Evolutionary conservation across 2,329 filamentous ascomycete genomes (phyloP).

Genomic region (Akanthomyces muscarius): DNA sequence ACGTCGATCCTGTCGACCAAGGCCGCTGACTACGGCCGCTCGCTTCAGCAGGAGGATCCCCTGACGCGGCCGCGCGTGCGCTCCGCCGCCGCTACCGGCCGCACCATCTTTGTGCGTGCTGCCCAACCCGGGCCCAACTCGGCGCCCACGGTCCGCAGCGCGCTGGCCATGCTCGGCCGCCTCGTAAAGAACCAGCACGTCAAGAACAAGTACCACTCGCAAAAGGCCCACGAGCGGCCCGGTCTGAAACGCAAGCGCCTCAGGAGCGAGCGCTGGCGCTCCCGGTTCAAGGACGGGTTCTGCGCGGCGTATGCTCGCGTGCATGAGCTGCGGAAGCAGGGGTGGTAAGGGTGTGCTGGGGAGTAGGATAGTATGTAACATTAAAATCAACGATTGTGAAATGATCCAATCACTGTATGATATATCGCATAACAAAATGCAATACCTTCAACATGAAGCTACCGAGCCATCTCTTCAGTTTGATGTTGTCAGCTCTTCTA

Average conservation of each 20-base stretch:
- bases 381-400: constrained; percentile 1
- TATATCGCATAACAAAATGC: constrained; percentile 2
- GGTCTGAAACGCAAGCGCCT: constrained; percentile 76
- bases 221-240: constrained; percentile 70
- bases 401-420: constrained; percentile 8
- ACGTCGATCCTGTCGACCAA: constrained; percentile 34
- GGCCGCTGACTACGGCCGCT: constrained; percentile 23
- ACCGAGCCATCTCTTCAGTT: no score
- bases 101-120: constrained; percentile 37
- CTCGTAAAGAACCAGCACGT: constrained; percentile 53
- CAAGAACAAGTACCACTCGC: constrained; percentile 48
- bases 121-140: constrained; percentile 20
- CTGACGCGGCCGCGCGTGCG: constrained; percentile 36
- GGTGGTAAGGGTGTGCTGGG: constrained; percentile 56
- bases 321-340: constrained; percentile 67
- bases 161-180: constrained; percentile 40
- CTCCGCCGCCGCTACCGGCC: constrained; percentile 38
- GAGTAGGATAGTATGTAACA: constrained; percentile 10
- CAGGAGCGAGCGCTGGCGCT: constrained; percentile 63
- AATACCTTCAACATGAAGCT: background rate
- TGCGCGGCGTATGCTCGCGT: constrained; percentile 60
- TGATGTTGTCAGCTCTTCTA: no score
- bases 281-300: constrained; percentile 66
- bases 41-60: constrained; percentile 24
- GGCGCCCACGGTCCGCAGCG: constrained; percentile 39